Evolutionary conservation across 305 asterid genomes (phyloP).

Genomic region (Withania somnifera): DNA sequence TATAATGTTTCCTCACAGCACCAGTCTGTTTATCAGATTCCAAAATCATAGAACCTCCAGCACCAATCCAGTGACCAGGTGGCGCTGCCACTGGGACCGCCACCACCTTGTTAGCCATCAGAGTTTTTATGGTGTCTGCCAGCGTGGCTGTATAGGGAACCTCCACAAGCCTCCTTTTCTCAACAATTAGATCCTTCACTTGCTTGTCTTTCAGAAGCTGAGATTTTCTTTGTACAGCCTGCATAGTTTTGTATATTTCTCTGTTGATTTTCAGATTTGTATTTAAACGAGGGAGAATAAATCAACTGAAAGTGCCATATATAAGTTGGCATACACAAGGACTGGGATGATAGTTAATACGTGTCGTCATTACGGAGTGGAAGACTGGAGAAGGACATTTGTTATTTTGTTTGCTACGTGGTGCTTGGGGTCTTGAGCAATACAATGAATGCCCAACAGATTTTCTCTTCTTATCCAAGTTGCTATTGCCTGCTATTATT

Average conservation of each 20-base stretch:
- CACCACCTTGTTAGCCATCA: constrained; percentile 50
- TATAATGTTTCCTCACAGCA: constrained; percentile 74
- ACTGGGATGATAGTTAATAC: neutral
- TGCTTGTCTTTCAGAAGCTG: constrained; percentile 30
- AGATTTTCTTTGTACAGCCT: neutral
- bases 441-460: neutral
- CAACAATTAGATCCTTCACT: constrained; percentile 39
- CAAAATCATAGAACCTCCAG: constrained; percentile 93
- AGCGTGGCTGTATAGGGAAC: constrained; percentile 85
- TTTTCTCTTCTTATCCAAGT: too few relatives aligned
- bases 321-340: neutral
- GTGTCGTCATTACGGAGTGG: neutral
- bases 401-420: constrained; percentile 2
- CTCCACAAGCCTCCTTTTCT: constrained; percentile 60
- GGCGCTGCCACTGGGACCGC: constrained; percentile 96
- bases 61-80: constrained; percentile 97
- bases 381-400: neutral
- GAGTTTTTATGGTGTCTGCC: constrained; percentile 63
- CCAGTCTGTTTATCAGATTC: constrained; percentile 88
- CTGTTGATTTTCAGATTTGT: neutral
- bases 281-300: neutral
- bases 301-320: neutral
- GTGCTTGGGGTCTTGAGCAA: neutral
- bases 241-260: constrained; percentile 1
- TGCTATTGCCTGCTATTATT: too few relatives aligned